Evolutionary conservation across 495 filamentous ascomycete genomes (phyloP), one percentile per base, ranked within the genome.

Genomic region (Talaromyces liani): DNA sequence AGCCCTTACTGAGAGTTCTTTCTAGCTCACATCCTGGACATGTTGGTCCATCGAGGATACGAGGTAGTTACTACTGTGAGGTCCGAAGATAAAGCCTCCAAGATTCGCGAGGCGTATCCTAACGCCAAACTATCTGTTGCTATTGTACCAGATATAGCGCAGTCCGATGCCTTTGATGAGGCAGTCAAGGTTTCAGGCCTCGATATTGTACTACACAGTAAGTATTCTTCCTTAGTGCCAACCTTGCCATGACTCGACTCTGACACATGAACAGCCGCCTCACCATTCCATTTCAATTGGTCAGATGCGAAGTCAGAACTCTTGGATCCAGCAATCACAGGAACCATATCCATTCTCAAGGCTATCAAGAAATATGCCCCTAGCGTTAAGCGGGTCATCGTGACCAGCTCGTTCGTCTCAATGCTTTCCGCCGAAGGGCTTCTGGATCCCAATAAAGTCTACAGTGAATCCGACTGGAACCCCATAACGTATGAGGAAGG

Each of bases 401-500:
- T 61, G 2, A 61, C 59, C 22, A 47, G 34, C 59, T 61, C 59
- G 4, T 61, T 61, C 27, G 59, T 25, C 20, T 47, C 59, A 27
- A 61, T 61, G n/a, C 14, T 61, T 12, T 31, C 39, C 36, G 9
- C 31, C 20, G 33, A n/a, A 22, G 9, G 16, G 9, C 31, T 31
- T 25, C 24, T 47, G 9, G 31, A 34, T 25, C 59, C 59, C 4
- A 34, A 34, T 9, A 22, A 61, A 16, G 22, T 22, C 9, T 61
- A 61, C 22, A 47, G 14, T n/a, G 36, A 47, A 22, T 79, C 84
- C 45, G 59, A 61, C 59, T 61, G 59, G 59, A 61, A 61, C 22
- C 59, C 59, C 1, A 84, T 85, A 45, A 91, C 96, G 2, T 91
- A 96, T 36, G 89, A 91, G 0, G 93, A 97, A 68, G 72, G 96